Base-by-base conservation (phyloP, 1,284 basidiomycete genomes). In the Puccinia hordei region DNA sequence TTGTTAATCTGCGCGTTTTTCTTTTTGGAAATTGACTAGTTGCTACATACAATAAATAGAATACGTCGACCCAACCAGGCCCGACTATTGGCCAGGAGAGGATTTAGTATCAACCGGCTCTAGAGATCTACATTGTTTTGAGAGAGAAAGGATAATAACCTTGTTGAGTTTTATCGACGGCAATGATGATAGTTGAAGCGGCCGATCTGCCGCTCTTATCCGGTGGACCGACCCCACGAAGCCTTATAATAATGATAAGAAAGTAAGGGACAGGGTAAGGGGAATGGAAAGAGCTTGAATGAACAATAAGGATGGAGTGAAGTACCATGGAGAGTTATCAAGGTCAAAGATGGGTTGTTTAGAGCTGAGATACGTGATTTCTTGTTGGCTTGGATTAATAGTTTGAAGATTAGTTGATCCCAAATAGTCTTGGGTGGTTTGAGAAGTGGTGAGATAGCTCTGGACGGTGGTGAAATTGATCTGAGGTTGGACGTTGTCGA, bases 151-250 rank as follows among this genome's bases (percentile, higher is more conserved):
- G 24, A 35, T 19, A 41, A 12, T 59, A 5, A 75, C 73, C 73
- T 63, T 77, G 75, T 68, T 77, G 75, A 24, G 75, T 65, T 53
- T 77, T 77, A 41, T 77, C 75, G 41, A 77, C 61, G 19, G 63
- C 61, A 33, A 77, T 77, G 38, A 77, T 77, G 10, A 77, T 30
- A 17, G 63, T 46, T 12, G 44, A 12, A 24, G 75, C 75, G 8
- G 65, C 66, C 38, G 75, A 77, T 35, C 51, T 33, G 4, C 75
- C 75, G n/a, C 19, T 46, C 35, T 51, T 12, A 51, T 75, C 57
- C 10, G 61, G 63, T 55, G 44, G 61, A 27, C 75, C 75, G n/a
- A 68, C 63, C 12, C 75, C 75, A 27, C 66, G 66, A 30, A 77
- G 46, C 75, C 75, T 77, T 49, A 17, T 30, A 59, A 27, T 9